Conservation (phyloP, 148 eudicot species). For the Persicaria tinctoria region DNA sequence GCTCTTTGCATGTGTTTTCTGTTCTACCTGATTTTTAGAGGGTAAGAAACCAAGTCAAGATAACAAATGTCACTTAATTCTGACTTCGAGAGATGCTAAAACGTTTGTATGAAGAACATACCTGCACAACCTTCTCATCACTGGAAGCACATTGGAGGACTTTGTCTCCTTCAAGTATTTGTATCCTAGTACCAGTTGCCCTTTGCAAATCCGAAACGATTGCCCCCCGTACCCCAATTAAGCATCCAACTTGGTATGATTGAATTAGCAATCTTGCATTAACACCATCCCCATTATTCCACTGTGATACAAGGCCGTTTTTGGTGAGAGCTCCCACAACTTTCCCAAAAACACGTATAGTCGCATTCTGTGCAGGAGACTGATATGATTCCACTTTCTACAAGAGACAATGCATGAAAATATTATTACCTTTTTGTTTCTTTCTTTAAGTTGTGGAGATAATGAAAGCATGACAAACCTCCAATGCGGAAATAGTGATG, state of each 20-base stretch:
- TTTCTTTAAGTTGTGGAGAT: background rate
- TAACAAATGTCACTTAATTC: background rate
- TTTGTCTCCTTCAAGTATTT: conserved; percentile 20
- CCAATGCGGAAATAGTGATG: conserved; percentile 32
- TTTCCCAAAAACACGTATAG: conserved; percentile 31
- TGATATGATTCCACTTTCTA: conserved; percentile 25
- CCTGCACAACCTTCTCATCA: conserved; percentile 35
- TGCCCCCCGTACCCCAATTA: conserved; percentile 19
- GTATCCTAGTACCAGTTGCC: conserved; percentile 23
- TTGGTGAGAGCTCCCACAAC: conserved; percentile 12
- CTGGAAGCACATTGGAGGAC: conserved; percentile 18
- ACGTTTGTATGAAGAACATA: conserved; percentile 3
- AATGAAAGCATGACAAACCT: conserved; percentile 21
- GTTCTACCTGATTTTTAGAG: too few species aligned
- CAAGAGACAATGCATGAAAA: conserved; percentile 1
- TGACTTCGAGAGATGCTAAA: background rate
- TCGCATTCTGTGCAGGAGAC: conserved; percentile 46
- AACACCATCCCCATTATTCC: conserved; percentile 12
- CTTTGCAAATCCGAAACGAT: conserved; percentile 23
- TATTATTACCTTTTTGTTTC: background rate
- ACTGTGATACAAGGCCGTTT: conserved; percentile 13
- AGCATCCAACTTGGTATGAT: conserved; percentile 26
- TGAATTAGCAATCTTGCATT: conserved; percentile 34
- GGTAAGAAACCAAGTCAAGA: background rate
- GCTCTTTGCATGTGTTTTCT: too few species aligned